phyloP scores from a whole-genome alignment of 2,329 filamentous ascomycete species.

The Diaporthe aspalathi region DNA sequence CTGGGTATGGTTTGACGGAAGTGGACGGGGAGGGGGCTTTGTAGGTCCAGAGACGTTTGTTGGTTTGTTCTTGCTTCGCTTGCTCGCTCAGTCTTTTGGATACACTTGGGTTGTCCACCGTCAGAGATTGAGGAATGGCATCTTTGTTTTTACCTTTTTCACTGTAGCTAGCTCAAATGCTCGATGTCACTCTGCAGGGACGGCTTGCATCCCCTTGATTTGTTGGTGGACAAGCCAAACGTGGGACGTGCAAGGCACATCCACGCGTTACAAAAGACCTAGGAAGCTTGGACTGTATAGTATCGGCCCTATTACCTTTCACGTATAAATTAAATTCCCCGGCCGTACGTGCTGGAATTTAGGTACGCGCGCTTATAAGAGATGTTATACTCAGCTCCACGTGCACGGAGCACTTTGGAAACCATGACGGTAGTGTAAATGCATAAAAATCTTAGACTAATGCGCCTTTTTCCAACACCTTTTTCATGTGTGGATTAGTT shows the following conservation, averaged over 20 bases:
- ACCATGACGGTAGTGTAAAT: background rate
- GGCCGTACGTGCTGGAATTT: background rate
- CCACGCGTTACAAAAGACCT: no score
- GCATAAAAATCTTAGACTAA: constrained; percentile 12
- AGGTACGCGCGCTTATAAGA: no score
- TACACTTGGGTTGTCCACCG: background rate
- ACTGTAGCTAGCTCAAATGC: no score
- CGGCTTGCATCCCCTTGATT: no score
- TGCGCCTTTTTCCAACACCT: background rate
- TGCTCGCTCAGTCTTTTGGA: background rate
- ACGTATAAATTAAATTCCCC: no score
- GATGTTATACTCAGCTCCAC: no score
- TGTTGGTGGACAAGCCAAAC: no score
- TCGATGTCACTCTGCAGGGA: background rate
- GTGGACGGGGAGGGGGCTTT: background rate
- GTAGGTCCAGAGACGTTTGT: background rate
- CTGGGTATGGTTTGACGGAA: no score
- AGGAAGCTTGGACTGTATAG: no score
- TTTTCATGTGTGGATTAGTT: background rate
- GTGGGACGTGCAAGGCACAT: background rate
- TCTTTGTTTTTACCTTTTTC: background rate
- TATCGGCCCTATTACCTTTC: background rate
- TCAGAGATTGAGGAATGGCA: constrained; percentile 1
- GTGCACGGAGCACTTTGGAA: background rate
- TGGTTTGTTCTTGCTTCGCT: background rate